A percentile compares a stretch with the other conserved stretches of the same genome.
These are phyloP conservation scores for Penicillium arizonense DNA, from an alignment of 495 filamentous ascomycete genomes.

Conservation along the genomic window DNA sequence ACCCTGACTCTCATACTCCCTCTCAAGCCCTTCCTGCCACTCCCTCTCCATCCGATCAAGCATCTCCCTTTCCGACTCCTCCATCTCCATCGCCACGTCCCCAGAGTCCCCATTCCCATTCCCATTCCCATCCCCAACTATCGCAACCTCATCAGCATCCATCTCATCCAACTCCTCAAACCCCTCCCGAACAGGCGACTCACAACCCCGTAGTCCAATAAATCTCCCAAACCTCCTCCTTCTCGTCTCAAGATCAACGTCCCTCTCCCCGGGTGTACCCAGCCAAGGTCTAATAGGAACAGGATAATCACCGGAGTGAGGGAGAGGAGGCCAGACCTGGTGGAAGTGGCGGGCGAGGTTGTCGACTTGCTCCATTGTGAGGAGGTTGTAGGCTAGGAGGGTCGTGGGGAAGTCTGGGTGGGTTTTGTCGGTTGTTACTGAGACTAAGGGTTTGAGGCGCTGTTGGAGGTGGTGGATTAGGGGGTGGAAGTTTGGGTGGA, in stretches of 20 bases:
- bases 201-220: slow-evolving; percentile 64
- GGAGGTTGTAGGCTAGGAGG: slow-evolving; percentile 69
- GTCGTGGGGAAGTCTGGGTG: slow-evolving; percentile 67
- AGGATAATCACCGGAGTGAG: slow-evolving; percentile 62
- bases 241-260: slow-evolving; percentile 55
- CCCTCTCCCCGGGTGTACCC: slow-evolving; percentile 17
- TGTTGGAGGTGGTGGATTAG: slow-evolving; percentile 32
- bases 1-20: slow-evolving; percentile 18
- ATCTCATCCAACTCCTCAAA: background rate
- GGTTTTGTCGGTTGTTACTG: slow-evolving; percentile 44
- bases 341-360: slow-evolving; percentile 72
- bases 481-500: slow-evolving; percentile 15
- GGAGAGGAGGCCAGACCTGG: slow-evolving; percentile 57
- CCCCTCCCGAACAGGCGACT: slow-evolving; percentile 37
- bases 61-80: slow-evolving; percentile 4
- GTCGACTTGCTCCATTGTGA: slow-evolving; percentile 70
- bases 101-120: background rate
- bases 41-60: slow-evolving; percentile 23
- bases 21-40: slow-evolving; percentile 27
- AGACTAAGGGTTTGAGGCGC: slow-evolving; percentile 38
- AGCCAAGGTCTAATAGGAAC: slow-evolving; percentile 45
- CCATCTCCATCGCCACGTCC: background rate
- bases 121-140: background rate
- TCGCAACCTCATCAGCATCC: background rate
- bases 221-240: slow-evolving; percentile 61